Evolutionary conservation across 2,329 filamentous ascomycete species (phyloP).

Genomic region (Pseudogymnoascus sp.): DNA sequence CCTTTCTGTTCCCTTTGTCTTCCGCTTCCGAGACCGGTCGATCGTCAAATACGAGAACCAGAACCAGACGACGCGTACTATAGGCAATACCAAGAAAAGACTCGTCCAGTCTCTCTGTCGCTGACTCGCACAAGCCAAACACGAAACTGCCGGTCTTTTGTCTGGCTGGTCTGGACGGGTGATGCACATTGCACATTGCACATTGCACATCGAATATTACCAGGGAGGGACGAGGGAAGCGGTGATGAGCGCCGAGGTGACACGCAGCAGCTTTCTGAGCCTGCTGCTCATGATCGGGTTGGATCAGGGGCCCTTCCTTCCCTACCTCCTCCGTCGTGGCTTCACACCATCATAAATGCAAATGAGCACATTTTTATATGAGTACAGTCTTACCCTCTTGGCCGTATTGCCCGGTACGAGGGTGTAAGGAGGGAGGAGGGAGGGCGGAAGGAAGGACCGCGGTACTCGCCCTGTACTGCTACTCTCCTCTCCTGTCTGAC

Average conservation of each 20-base stretch:
- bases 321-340: neutral
- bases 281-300: neutral
- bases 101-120: neutral
- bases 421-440: neutral
- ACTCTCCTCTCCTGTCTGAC: neutral
- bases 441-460: neutral
- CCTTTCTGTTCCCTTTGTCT: neutral
- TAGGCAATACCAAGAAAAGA: neutral
- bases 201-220: neutral
- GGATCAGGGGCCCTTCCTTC: neutral
- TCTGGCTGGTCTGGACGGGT: constrained; percentile 1
- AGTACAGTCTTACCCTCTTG: constrained; percentile 5
- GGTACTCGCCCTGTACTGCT: neutral
- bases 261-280: neutral
- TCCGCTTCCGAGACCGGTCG: constrained; percentile 4
- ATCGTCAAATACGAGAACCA: neutral
- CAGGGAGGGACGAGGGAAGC: neutral
- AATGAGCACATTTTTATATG: constrained; percentile 1
- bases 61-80: neutral
- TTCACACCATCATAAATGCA: constrained; percentile 9
- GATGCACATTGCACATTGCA: neutral
- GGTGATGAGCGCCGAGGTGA: neutral
- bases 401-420: neutral
- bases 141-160: constrained; percentile 2
- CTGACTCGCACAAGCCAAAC: neutral